Evolutionary conservation across 805 yeast genomes (phyloP).

Genomic region (Yarrowia osloensis): DNA sequence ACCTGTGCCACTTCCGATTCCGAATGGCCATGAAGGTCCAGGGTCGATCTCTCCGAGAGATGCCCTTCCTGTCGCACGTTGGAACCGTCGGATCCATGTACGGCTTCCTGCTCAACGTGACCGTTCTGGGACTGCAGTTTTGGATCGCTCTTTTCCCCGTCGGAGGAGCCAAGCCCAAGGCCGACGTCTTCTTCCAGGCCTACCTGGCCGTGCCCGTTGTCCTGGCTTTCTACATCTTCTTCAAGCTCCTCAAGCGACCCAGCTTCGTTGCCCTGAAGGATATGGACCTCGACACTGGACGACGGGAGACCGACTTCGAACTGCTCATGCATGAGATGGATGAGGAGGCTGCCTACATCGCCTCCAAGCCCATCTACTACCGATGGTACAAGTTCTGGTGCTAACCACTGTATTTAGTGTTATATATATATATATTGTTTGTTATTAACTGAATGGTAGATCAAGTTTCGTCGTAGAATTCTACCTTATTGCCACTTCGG

Average conservation of each 20-base stretch:
- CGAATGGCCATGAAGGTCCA: conserved; percentile 62
- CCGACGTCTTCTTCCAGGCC: conserved; percentile 52
- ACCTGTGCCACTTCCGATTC: conserved; percentile 61
- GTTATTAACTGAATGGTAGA: background rate
- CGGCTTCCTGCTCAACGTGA: conserved; percentile 57
- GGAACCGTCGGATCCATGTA: conserved; percentile 64
- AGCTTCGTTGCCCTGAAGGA: conserved; percentile 50
- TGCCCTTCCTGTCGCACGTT: conserved; percentile 60
- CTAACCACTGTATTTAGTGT: conserved; percentile 38
- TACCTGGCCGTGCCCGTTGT: conserved; percentile 54
- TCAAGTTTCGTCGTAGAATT: no score
- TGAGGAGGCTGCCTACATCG: conserved; percentile 57
- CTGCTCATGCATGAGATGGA: conserved; percentile 56
- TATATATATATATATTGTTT: conserved; percentile 19
- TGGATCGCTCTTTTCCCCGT: conserved; percentile 74
- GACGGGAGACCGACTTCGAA: conserved; percentile 61
- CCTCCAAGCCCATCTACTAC: conserved; percentile 50
- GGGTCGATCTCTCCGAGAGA: conserved; percentile 62
- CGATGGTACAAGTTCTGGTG: conserved; percentile 63
- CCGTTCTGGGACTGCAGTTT: conserved; percentile 70
- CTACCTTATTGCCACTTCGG: no score
- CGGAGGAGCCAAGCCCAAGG: conserved; percentile 53
- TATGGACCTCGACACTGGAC: conserved; percentile 64
- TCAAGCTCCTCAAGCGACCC: conserved; percentile 51
- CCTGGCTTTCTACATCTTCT: conserved; percentile 51